Evolutionary conservation across 805 yeast genomes (phyloP).

Genomic region (Pichia cephalocereana): DNA sequence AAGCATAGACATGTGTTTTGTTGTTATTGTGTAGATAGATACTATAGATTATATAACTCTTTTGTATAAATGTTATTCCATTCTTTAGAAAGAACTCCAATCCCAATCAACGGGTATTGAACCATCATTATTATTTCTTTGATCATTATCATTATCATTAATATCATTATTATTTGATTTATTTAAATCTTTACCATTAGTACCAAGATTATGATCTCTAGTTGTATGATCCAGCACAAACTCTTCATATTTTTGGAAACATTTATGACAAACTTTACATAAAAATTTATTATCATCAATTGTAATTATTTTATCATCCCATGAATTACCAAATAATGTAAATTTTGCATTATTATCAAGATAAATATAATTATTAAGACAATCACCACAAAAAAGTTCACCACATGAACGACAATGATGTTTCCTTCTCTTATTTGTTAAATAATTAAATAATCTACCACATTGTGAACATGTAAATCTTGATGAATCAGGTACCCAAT

Average conservation of each 20-base stretch:
- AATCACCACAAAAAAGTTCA: constrained; percentile 31
- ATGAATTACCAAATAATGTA: constrained; percentile 23
- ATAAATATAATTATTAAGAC: constrained; percentile 27
- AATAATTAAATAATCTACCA: constrained; percentile 54
- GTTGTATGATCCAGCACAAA: constrained; percentile 24
- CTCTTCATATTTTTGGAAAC: constrained; percentile 28
- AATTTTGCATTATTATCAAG: constrained; percentile 28
- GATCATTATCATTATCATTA: not conserved
- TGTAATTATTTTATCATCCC: constrained; percentile 5
- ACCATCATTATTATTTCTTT: constrained; percentile 10
- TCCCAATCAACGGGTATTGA: constrained; percentile 30
- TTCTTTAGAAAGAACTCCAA: constrained; percentile 29
- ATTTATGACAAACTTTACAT: constrained; percentile 27
- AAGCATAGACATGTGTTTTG: not conserved
- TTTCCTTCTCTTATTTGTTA: constrained; percentile 52
- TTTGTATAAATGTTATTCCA: no score
- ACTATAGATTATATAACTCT: no score
- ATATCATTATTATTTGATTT: constrained; percentile 8
- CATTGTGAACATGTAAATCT: constrained; percentile 63
- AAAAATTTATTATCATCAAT: constrained; percentile 17
- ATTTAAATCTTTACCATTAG: constrained; percentile 9
- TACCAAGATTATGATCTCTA: constrained; percentile 20
- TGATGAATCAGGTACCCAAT: constrained; percentile 68
- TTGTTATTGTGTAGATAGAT: not conserved
- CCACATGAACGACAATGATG: constrained; percentile 36